Conservation (phyloP, 345 rosid genomes). For the Syzygium grande region DNA sequence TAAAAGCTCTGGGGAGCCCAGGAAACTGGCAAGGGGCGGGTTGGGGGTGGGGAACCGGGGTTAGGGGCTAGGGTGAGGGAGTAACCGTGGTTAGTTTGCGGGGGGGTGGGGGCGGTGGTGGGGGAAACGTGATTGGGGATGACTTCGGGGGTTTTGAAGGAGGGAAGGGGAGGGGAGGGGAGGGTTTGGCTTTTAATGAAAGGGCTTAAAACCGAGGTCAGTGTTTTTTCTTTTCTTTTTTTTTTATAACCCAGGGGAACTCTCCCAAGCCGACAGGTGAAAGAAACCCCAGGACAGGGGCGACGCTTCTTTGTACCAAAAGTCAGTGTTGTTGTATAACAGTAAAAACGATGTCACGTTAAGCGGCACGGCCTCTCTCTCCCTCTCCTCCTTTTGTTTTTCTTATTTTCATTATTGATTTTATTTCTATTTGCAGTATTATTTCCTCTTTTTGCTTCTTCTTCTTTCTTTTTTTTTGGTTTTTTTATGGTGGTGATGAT, state of each 20-base stretch:
- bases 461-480: neutral
- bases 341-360: neutral
- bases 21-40: neutral
- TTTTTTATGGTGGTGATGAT: neutral
- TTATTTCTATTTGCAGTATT: neutral
- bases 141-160: neutral
- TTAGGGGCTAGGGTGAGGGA: slow-evolving; percentile 17
- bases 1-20: neutral
- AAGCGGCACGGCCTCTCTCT: neutral
- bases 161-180: neutral
- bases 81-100: slow-evolving; percentile 26
- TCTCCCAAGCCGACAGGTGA: too few relatives aligned
- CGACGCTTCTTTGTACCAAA: too few relatives aligned
- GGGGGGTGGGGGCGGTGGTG: neutral
- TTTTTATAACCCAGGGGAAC: too few relatives aligned
- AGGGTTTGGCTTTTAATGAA: neutral
- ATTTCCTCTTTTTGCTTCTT: too few relatives aligned
- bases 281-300: too few relatives aligned
- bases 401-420: neutral
- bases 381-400: neutral
- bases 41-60: slow-evolving; percentile 9
- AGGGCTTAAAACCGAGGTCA: neutral
- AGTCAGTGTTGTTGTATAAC: neutral
- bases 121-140: neutral
- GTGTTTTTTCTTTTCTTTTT: too few relatives aligned